phyloP scores from a whole-genome alignment of 192 early-diverging fungal genomes.

The Gamsiella multidivaricata region DNA sequence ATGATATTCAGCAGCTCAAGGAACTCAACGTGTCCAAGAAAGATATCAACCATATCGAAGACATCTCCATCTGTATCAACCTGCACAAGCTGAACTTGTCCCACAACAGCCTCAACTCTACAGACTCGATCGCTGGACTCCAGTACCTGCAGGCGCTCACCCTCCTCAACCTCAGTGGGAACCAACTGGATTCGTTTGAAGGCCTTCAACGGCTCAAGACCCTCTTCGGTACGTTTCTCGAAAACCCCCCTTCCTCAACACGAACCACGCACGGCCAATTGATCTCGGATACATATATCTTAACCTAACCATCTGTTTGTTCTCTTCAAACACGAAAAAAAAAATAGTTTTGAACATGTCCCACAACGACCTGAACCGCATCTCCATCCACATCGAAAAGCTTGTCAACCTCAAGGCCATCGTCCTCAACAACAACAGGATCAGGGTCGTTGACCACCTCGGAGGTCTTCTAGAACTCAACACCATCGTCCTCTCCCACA shows the following conservation, averaged over 20 bases:
- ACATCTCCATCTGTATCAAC: slow-evolving; percentile 70
- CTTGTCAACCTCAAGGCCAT: slow-evolving; percentile 79
- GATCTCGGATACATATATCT: too few relatives aligned
- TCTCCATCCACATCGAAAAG: slow-evolving; percentile 66
- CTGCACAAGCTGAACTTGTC: slow-evolving; percentile 72
- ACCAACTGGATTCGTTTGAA: slow-evolving; percentile 68
- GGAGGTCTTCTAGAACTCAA: slow-evolving; percentile 67
- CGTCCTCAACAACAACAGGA: slow-evolving; percentile 82
- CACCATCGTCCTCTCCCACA: slow-evolving; percentile 86
- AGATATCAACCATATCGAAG: slow-evolving; percentile 74
- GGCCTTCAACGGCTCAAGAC: slow-evolving; percentile 66
- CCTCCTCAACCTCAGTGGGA: slow-evolving; percentile 72
- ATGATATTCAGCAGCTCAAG: slow-evolving; percentile 62
- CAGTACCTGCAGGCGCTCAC: slow-evolving; percentile 66
- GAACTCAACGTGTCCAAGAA: slow-evolving; percentile 64
- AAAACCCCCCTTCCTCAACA: too few relatives aligned
- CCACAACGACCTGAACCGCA: slow-evolving; percentile 71
- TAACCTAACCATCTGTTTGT: not conserved
- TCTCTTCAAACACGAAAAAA: not conserved
- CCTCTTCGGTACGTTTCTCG: slow-evolving; percentile 67
- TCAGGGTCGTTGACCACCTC: slow-evolving; percentile 74
- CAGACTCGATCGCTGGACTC: slow-evolving; percentile 64
- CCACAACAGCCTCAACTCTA: slow-evolving; percentile 65
- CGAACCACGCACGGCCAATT: too few relatives aligned
- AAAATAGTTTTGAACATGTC: slow-evolving; percentile 73